Evolutionary conservation across 169 alveolate species (phyloP).

Genomic region (Eimeria brunetti): DNA sequence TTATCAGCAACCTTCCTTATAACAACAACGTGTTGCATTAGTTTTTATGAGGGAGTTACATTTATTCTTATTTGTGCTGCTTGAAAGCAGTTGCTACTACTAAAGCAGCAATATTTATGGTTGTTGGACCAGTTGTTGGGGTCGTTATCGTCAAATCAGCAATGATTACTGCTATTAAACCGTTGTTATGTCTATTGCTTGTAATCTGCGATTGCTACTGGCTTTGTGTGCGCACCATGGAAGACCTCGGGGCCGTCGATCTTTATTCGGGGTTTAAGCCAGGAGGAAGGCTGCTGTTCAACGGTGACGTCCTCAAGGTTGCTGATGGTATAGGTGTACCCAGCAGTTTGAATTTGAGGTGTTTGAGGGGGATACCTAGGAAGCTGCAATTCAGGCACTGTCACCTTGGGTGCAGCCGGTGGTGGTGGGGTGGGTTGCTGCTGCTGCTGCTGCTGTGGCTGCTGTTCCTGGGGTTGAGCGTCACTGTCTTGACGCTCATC

Average conservation of each 20-base stretch:
- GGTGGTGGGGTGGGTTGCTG: background rate
- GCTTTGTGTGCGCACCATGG: constrained; percentile 18
- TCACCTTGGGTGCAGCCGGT: background rate
- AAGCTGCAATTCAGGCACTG: constrained; percentile 1
- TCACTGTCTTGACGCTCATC: constrained; percentile 75
- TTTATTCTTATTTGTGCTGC: no score
- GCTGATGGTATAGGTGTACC: constrained; percentile 43
- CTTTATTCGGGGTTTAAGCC: constrained; percentile 65
- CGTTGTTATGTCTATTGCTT: no score
- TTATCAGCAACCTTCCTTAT: no score
- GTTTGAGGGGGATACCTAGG: background rate
- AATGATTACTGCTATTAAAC: no score
- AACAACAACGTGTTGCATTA: no score
- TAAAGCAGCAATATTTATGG: no score
- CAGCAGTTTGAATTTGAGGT: constrained; percentile 40
- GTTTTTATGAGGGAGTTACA: no score
- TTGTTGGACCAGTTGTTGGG: no score
- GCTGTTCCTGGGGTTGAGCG: background rate
- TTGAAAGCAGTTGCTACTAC: no score
- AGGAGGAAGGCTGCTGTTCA: constrained; percentile 31
- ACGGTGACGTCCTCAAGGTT: constrained; percentile 16
- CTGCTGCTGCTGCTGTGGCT: constrained; percentile 9
- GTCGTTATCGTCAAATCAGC: no score
- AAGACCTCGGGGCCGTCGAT: constrained; percentile 68
- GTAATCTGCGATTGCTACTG: no score